Evolutionary conservation across 1,284 basidiomycete genomes (phyloP), one percentile per base, ranked within the genome.

Genomic region (Boletus semigastroideus): DNA sequence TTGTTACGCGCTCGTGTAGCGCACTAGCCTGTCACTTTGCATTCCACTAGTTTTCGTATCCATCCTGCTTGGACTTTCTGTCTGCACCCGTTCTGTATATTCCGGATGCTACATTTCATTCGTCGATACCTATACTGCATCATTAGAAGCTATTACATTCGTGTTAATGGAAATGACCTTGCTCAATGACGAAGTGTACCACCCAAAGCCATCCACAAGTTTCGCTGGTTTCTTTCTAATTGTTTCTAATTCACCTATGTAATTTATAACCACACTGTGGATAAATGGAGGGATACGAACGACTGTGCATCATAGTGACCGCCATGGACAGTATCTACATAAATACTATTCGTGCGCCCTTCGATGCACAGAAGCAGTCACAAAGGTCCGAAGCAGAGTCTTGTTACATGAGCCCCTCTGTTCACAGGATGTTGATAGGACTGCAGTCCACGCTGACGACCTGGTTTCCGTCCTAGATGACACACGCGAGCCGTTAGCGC

Each of bases 1-100:
- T 42, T 66, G 64, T 45, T 67, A 69, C 40, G 59, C 61, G 20
- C 41, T 57, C 13, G 54, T 66, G 34, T 65, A 58, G 44, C 16
- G 27, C 16, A 22, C 10, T 8, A 12, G 20, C 2, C 17, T 25
- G 19, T 7, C 6, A 2, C 10, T 12, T 38, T 25, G 20, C 40
- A 14, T 31, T 9, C 11, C 28, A n/a, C 30, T 9, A 17, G 34
- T 4, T 17, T 8, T 10, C 9, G 28, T 17, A 13, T n/a, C 19
- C 27, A 20, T 38, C 30, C 4, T 57, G 16, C 20, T 53, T 19
- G n/a, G 6, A 20, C 34, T 46, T 51, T 34, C 20, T 36, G 34
- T 48, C 31, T 22, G 4, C 20, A 17, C 4, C 13, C 28, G 41
- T 47, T 14, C 20, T 37, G 34, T 13, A 47, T 46, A 48, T 38